Evolutionary conservation across 2,329 filamentous ascomycete species (phyloP), one percentile per base, ranked within the genome.

Genomic region (Alternaria tenuissima): DNA sequence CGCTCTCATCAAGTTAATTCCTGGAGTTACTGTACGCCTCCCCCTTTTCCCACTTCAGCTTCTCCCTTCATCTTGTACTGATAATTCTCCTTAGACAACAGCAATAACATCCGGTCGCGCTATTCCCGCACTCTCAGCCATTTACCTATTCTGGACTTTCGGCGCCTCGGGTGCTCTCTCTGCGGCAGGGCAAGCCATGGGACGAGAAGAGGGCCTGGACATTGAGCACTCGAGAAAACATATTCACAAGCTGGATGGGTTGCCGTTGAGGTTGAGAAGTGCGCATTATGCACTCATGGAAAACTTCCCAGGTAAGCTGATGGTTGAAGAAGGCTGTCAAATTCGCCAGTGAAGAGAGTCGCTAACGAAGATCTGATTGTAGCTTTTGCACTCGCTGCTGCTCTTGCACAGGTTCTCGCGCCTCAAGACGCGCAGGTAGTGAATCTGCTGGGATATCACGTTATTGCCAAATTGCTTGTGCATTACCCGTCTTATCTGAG

Each of bases 121-220:
- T 2, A 70, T 70, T 9, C 66, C 68, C 14, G 68, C 68, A 7
- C 66, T 70, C 24, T 64, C 63, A 8, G 62, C 66, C 5, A 44
- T 70, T 8, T 69, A 70, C 34, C 38, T 70, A 11, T 70, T 70
- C 62, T 70, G 68, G 68, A 66, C 68, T 0, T 70, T 70, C 11
- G 68, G 68, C 28, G 65, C 65, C 4, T 69, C 68, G 4, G 68
- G 68, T 11, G 66, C 66, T 7, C 52, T 61, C 7, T 69, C 66
- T 5, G 68, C 62, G 7, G 66, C 68, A 11, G 68, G 68, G 9
- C 68, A 70, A 55, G 68, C 68, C 26, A 69, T 70, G 68, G 60
- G 52, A 36, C 65, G 65, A 16, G 54, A 61, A n/a, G 63, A 65
- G 6, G 66, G 64, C 4, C 12, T 66, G 6, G 64, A 66, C 7